phyloP scores from a whole-genome alignment of 176 grass and related monocot genomes.

The Tuctoria greenei region DNA sequence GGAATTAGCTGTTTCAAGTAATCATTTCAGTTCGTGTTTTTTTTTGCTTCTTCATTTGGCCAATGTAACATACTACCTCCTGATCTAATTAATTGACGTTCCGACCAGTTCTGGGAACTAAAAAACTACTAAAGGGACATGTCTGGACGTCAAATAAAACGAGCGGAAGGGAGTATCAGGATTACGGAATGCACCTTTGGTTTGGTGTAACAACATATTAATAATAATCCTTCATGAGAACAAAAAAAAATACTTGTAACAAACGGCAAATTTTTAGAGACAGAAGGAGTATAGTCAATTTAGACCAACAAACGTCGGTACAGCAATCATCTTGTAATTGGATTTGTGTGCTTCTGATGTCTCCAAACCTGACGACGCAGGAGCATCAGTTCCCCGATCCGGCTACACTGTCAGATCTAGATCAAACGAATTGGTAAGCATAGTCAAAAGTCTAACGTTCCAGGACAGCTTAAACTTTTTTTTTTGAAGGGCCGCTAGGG shows the following conservation, averaged over 20 bases:
- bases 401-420: conserved; percentile 11
- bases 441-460: background rate
- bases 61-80: too few species aligned
- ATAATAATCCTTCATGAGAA: background rate
- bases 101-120: too few species aligned
- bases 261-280: too few species aligned
- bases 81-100: too few species aligned
- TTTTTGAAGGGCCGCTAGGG: too few species aligned
- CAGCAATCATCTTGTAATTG: background rate
- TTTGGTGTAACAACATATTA: background rate
- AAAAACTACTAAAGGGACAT: too few species aligned
- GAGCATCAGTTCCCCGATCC: conserved; percentile 10
- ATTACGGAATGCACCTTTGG: background rate
- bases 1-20: background rate
- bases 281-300: too few species aligned
- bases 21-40: background rate
- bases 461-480: background rate
- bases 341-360: background rate
- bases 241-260: too few species aligned
- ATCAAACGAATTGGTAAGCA: background rate
- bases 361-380: background rate
- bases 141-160: too few species aligned
- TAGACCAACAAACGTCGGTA: background rate
- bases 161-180: too few species aligned
- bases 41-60: too few species aligned